phyloP scores from a whole-genome alignment of 352 stramenopile genomes.

The Phytophthora cactorum region DNA sequence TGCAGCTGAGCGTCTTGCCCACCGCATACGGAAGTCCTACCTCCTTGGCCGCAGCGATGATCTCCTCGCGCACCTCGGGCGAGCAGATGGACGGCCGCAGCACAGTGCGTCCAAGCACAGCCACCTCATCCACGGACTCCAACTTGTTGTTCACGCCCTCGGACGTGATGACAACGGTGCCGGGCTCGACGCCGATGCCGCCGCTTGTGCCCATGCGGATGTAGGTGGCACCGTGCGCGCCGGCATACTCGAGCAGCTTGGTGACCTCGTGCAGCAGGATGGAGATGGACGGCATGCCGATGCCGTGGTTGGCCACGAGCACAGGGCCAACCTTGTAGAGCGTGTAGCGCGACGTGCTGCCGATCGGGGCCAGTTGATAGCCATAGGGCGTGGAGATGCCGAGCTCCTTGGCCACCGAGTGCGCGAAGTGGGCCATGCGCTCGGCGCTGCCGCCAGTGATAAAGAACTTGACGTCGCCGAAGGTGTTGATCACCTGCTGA shows the following conservation, averaged over 20 bases:
- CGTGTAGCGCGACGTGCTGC: slow-evolving; percentile 75
- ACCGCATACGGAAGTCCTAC: slow-evolving; percentile 61
- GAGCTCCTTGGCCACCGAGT: slow-evolving; percentile 60
- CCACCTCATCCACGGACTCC: slow-evolving; percentile 69
- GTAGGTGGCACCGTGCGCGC: slow-evolving; percentile 58
- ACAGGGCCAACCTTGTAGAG: slow-evolving; percentile 85
- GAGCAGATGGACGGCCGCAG: slow-evolving; percentile 62
- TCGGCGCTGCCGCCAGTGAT: slow-evolving; percentile 73
- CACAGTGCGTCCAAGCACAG: slow-evolving; percentile 61
- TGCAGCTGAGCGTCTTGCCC: slow-evolving; percentile 85
- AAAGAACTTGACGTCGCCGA: slow-evolving; percentile 85
- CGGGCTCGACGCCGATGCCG: slow-evolving; percentile 74
- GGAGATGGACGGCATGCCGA: slow-evolving; percentile 82
- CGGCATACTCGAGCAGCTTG: slow-evolving; percentile 83
- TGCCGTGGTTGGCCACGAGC: slow-evolving; percentile 83
- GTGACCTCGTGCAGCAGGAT: slow-evolving; percentile 87
- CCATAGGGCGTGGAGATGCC: slow-evolving; percentile 66
- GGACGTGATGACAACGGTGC: slow-evolving; percentile 84
- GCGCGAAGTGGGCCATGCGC: slow-evolving; percentile 78
- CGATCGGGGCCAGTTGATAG: slow-evolving; percentile 66
- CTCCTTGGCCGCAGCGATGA: slow-evolving; percentile 54
- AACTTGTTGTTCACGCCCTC: slow-evolving; percentile 87
- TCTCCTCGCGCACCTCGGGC: slow-evolving; percentile 59
- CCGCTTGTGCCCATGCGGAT: slow-evolving; percentile 87
- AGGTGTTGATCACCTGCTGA: slow-evolving; percentile 50